Conservation (phyloP, 192 early-diverging fungal genomes). For the Umbelopsis sp. region DNA sequence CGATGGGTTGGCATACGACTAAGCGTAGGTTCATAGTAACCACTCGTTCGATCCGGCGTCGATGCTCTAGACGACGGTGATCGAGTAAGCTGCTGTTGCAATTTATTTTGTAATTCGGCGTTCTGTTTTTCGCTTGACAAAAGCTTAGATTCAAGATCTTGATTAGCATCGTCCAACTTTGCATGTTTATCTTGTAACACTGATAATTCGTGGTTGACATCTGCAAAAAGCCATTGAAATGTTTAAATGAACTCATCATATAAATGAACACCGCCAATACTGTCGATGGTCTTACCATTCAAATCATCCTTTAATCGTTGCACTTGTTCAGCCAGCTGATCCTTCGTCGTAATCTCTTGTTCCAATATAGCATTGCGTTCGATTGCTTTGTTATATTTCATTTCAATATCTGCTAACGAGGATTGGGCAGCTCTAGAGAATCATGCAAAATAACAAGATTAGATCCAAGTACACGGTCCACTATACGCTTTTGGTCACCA, state of each 20-base stretch:
- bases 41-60: slow-evolving; percentile 23
- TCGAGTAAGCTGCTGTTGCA: slow-evolving; percentile 19
- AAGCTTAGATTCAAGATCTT: slow-evolving; percentile 34
- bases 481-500: too few species aligned
- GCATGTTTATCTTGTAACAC: slow-evolving; percentile 49
- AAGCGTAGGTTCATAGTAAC: slow-evolving; percentile 29
- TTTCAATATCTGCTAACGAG: slow-evolving; percentile 69
- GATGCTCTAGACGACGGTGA: slow-evolving; percentile 26
- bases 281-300: slow-evolving; percentile 41
- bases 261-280: background rate
- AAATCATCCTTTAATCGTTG: slow-evolving; percentile 81
- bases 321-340: slow-evolving; percentile 68
- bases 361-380: slow-evolving; percentile 70
- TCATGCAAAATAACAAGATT: background rate
- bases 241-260: background rate
- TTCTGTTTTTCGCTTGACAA: slow-evolving; percentile 28
- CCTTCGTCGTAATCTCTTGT: slow-evolving; percentile 69
- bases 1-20: slow-evolving; percentile 16
- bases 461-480: too few species aligned
- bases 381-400: slow-evolving; percentile 70
- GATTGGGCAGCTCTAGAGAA: slow-evolving; percentile 65
- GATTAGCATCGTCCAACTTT: slow-evolving; percentile 23
- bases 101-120: slow-evolving; percentile 7
- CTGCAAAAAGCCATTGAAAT: slow-evolving; percentile 28
- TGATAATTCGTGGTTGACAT: slow-evolving; percentile 55